Base-by-base conservation (phyloP, 805 yeast species). In the Candida patagonica region DNA sequence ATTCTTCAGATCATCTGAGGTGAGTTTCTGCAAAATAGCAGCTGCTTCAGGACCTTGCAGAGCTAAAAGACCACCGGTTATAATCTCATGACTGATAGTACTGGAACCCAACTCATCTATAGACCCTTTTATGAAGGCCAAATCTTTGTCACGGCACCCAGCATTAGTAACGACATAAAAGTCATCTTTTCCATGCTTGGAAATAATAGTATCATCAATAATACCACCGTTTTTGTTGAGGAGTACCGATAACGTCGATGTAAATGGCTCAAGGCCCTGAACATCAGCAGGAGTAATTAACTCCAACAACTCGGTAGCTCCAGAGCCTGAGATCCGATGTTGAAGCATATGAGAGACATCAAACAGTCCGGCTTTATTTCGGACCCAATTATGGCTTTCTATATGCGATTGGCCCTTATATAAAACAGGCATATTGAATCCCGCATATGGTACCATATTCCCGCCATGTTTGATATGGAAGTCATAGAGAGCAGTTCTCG, bases 271-370 rank as follows among this genome's bases (percentile, higher is more conserved):
- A 45, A 89, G 65, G 5, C 49, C 57, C n/a, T 62, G 53, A 46
- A 87, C 72, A 57, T 87, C 96, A 12, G 89, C 74, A 8, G 98
- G 98, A n/a, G 96, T 84, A 37, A 89, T 66, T 49, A 71, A 74
- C 58, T 92, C 81, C 47, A 92, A 67, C 41, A 89, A 76, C 4
- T 66, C 66, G 5, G 75, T 64, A 1, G 94, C 74, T 30, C 74
- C 80, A 1, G 72, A 62, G 12, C 98, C 98, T 2, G 61, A 56
- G 44, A 92, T 60, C 31, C 67, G 71, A 60, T 94, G 96, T 66
- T 92, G 98, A 37, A 89, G 71, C 98, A 92, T 92, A 62, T 92
- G 98, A 40, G 95, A 84, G 38, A 92, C 98, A 59, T 92, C 98
- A 54, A 92, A 92, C 37, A 92, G 66, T 5, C 98, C 98, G 26